A percentile compares a stretch with the other conserved stretches of the same genome.
These are phyloP conservation scores for Fusarium sambucinum DNA, from an alignment of 2,329 filamentous ascomycete genomes.

Conservation along the genomic window DNA sequence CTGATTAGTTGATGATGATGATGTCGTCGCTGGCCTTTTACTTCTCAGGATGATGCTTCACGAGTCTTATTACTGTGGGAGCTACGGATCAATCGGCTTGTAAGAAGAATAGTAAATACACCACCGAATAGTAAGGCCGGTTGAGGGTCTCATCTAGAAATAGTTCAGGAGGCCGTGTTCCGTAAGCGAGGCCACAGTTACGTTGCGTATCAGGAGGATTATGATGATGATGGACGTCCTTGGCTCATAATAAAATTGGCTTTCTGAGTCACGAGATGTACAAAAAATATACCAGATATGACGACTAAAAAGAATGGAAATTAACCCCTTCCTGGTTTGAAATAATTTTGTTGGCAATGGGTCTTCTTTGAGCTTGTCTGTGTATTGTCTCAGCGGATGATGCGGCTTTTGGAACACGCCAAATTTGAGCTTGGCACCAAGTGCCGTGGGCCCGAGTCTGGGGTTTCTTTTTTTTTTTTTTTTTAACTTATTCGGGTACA, in stretches of 20 bases:
- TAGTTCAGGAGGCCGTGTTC: constrained; percentile 27
- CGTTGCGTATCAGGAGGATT: constrained; percentile 27
- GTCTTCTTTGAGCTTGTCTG: constrained; percentile 15
- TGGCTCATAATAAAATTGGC: constrained; percentile 24
- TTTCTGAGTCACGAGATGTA: not conserved
- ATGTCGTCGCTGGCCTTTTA: not conserved
- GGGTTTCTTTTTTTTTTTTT: constrained; percentile 6
- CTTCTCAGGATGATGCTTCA: not conserved
- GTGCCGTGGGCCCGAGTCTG: constrained; percentile 50
- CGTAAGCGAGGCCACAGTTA: constrained; percentile 15
- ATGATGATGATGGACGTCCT: constrained; percentile 23
- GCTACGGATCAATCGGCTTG: not conserved
- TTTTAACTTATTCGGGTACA: constrained; percentile 11
- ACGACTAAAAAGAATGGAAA: not conserved
- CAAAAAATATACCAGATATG: constrained; percentile 3
- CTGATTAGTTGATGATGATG: not conserved
- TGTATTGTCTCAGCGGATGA: constrained; percentile 42
- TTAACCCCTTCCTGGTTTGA: not conserved
- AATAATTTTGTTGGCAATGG: not conserved
- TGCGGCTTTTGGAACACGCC: constrained; percentile 45
- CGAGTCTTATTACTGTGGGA: not conserved
- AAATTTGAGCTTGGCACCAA: constrained; percentile 45
- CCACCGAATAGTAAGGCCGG: constrained; percentile 21
- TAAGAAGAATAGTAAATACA: not conserved
- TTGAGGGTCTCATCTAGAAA: constrained; percentile 30